phyloP scores from a whole-genome alignment of 148 eudicot genomes.

The Cornus suecica region DNA sequence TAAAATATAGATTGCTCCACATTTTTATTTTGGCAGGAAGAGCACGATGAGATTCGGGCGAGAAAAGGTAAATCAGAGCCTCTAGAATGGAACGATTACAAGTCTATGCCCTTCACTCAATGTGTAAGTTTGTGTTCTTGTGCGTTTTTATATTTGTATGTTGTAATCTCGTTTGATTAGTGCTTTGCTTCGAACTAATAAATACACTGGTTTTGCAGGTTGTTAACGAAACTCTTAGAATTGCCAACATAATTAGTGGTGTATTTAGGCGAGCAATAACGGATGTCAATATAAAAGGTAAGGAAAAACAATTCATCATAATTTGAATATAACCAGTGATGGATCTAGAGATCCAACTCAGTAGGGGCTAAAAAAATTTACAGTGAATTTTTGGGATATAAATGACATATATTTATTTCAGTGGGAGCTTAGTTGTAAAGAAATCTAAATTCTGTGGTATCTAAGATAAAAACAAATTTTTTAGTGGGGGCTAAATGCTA shows the following conservation, averaged over 20 bases:
- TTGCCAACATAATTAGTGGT: constrained; percentile 92
- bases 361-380: no score
- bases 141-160: no score
- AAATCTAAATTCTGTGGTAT: no score
- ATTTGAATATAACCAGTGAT: no score
- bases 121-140: constrained; percentile 55
- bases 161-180: neutral
- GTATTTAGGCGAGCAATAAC: constrained; percentile 81
- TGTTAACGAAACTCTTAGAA: constrained; percentile 79
- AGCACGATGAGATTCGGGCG: constrained; percentile 66
- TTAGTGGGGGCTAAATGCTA: no score
- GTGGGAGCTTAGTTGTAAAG: no score
- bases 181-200: neutral
- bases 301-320: neutral
- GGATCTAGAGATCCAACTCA: no score
- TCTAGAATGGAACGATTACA: constrained; percentile 80
- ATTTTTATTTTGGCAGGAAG: constrained; percentile 45
- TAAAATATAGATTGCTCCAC: neutral
- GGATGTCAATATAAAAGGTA: constrained; percentile 72
- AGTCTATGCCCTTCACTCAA: constrained; percentile 95
- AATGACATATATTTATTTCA: no score
- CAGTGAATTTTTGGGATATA: no score
- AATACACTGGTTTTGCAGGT: constrained; percentile 44
- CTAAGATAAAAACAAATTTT: no score
- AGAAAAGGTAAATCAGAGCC: constrained; percentile 56